Evolutionary conservation across 2,329 filamentous ascomycete species (phyloP).

Genomic region (Fusarium luffae): DNA sequence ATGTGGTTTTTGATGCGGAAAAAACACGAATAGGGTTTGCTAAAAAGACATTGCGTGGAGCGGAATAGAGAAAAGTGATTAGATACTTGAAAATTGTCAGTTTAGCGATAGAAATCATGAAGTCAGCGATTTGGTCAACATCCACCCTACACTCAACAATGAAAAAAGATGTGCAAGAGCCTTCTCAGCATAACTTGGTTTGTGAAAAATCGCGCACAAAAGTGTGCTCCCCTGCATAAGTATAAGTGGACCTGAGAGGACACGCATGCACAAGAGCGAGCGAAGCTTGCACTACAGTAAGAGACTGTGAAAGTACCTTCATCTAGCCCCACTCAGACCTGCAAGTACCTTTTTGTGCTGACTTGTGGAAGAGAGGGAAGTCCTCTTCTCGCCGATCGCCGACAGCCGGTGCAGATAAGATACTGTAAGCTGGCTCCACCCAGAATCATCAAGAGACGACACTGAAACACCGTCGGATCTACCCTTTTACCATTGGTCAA

Average conservation of each 20-base stretch:
- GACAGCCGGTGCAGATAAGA: background rate
- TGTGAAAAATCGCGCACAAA: conserved; percentile 19
- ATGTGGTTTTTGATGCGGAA: conserved; percentile 64
- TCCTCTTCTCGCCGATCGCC: background rate
- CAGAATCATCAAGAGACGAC: background rate
- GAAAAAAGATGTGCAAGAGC: background rate
- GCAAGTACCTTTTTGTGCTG: background rate
- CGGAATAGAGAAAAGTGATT: background rate
- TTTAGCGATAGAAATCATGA: background rate
- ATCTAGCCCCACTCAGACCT: background rate
- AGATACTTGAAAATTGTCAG: background rate
- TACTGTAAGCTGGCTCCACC: background rate
- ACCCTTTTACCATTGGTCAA: background rate
- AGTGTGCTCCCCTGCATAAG: background rate
- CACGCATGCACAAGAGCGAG: background rate
- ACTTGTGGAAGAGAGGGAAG: background rate
- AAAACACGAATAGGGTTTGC: conserved; percentile 40
- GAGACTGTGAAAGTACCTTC: background rate
- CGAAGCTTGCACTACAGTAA: background rate
- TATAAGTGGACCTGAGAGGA: background rate
- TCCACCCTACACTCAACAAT: background rate
- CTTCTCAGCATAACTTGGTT: background rate
- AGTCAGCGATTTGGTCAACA: background rate
- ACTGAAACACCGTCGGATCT: background rate
- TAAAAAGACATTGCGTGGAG: conserved; percentile 15